Evolutionary conservation across 2,329 filamentous ascomycete genomes (phyloP).

Genomic region (Samsoniella hepiali): DNA sequence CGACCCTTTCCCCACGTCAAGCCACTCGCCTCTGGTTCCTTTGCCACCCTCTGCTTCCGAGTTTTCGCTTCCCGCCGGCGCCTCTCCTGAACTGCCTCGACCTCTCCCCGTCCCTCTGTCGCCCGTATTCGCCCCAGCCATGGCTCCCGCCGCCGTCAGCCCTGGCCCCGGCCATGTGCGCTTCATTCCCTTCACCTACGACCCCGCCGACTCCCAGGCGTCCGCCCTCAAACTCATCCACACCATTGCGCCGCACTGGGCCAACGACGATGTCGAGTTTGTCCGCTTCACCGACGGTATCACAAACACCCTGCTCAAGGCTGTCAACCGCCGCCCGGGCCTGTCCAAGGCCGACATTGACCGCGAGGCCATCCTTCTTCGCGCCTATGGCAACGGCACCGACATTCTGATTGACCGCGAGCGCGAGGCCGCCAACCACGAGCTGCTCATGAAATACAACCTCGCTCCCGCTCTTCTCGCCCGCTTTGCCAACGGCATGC

Average conservation of each 20-base stretch:
- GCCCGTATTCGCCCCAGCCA: slow-evolving; percentile 24
- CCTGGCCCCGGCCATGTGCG: slow-evolving; percentile 45
- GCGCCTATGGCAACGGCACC: slow-evolving; percentile 92
- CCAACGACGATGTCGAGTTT: slow-evolving; percentile 73
- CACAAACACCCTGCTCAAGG: slow-evolving; percentile 87
- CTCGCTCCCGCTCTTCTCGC: slow-evolving; percentile 86
- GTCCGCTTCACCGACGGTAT: slow-evolving; percentile 95
- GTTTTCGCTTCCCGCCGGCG: slow-evolving; percentile 16
- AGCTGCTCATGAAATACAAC: slow-evolving; percentile 75
- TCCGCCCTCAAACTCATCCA: slow-evolving; percentile 79
- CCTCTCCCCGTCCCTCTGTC: slow-evolving; percentile 1
- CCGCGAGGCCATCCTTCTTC: slow-evolving; percentile 78
- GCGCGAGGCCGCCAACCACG: slow-evolving; percentile 76
- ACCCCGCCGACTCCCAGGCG: slow-evolving; percentile 69
- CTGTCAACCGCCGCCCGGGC: slow-evolving; percentile 64
- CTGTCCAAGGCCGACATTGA: slow-evolving; percentile 72
- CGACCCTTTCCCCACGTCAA: slow-evolving; percentile 13
- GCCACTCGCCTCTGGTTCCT: slow-evolving; percentile 15
- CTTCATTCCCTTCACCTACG: slow-evolving; percentile 74
- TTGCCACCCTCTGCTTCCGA: slow-evolving; percentile 5
- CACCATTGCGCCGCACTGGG: slow-evolving; percentile 80
- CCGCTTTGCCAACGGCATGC: slow-evolving; percentile 91
- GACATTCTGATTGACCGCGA: slow-evolving; percentile 95
- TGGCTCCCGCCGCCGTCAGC: slow-evolving; percentile 34
- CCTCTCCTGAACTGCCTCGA: slow-evolving; percentile 16